phyloP scores from a whole-genome alignment of 75 land plant genomes.

The Sequoia sempervirens region DNA sequence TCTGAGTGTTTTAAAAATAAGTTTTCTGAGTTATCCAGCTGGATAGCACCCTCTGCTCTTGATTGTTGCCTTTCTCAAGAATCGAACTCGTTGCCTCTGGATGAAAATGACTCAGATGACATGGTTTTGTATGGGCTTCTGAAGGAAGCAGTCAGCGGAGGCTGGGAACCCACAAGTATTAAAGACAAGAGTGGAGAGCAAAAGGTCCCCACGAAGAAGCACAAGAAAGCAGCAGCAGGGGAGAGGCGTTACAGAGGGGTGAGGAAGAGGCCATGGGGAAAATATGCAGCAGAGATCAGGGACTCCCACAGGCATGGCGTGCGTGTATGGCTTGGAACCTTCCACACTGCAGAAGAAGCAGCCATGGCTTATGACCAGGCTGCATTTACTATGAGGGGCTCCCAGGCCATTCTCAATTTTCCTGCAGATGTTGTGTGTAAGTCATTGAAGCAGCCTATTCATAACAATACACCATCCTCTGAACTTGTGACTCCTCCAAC shows the following conservation, averaged over 20 bases:
- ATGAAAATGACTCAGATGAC: constrained; percentile 33
- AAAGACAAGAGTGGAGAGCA: not conserved
- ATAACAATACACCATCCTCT: not conserved
- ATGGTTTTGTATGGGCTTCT: constrained; percentile 26
- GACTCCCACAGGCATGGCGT: constrained; percentile 31
- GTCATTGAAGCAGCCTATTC: not conserved
- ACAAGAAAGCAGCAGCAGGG: not conserved
- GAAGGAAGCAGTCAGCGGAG: constrained; percentile 15
- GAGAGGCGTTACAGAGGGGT: constrained; percentile 27
- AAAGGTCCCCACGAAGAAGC: not conserved
- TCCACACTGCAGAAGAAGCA: constrained; percentile 40
- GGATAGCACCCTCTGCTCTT: not conserved
- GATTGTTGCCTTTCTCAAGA: not conserved
- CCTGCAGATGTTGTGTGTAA: constrained; percentile 12
- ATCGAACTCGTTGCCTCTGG: constrained; percentile 11
- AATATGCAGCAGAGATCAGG: constrained; percentile 39
- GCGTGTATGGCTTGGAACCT: constrained; percentile 46
- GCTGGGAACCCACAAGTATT: constrained; percentile 7
- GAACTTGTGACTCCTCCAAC: not conserved
- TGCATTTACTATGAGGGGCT: constrained; percentile 49
- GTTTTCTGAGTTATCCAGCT: not conserved
- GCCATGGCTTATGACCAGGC: constrained; percentile 63
- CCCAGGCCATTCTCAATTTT: constrained; percentile 42
- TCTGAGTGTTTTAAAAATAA: too few relatives aligned
- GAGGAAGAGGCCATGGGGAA: constrained; percentile 47